Evolutionary conservation across 1,284 basidiomycete species (phyloP).

Genomic region (Meripilus lineatus): DNA sequence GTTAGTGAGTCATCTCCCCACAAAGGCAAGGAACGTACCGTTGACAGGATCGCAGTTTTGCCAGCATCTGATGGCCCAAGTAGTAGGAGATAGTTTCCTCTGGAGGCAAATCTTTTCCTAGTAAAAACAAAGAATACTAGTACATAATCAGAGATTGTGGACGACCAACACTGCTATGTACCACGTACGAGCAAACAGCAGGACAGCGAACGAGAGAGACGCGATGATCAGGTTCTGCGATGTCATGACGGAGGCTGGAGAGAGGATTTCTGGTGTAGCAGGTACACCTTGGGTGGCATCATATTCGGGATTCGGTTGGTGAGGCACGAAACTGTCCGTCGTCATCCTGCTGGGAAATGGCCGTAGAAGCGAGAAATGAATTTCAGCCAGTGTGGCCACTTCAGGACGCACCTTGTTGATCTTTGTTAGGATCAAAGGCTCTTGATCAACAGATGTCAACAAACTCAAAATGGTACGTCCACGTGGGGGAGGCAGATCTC

Average conservation of each 20-base stretch:
- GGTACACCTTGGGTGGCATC: too few species aligned
- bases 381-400: too few species aligned
- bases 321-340: too few species aligned
- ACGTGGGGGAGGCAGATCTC: too few species aligned
- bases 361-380: too few species aligned
- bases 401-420: constrained; percentile 13
- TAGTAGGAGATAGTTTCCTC: constrained; percentile 56
- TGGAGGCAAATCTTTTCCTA: constrained; percentile 39
- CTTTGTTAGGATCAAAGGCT: constrained; percentile 7
- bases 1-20: constrained; percentile 23
- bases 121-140: constrained; percentile 35
- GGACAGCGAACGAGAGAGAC: constrained; percentile 20
- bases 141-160: constrained; percentile 5
- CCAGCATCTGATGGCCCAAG: constrained; percentile 69
- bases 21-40: constrained; percentile 32
- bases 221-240: constrained; percentile 21
- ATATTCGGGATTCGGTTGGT: too few species aligned
- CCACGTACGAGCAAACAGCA: constrained; percentile 23
- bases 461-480: too few species aligned
- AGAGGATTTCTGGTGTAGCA: constrained; percentile 18
- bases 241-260: constrained; percentile 16
- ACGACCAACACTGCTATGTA: constrained; percentile 7
- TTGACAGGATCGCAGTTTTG: constrained; percentile 65
- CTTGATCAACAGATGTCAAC: neutral
- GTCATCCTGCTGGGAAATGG: too few species aligned